Evolutionary conservation across 495 filamentous ascomycete genomes (phyloP), one percentile per base, ranked within the genome.

Genomic region (Usnea hakonensis): DNA sequence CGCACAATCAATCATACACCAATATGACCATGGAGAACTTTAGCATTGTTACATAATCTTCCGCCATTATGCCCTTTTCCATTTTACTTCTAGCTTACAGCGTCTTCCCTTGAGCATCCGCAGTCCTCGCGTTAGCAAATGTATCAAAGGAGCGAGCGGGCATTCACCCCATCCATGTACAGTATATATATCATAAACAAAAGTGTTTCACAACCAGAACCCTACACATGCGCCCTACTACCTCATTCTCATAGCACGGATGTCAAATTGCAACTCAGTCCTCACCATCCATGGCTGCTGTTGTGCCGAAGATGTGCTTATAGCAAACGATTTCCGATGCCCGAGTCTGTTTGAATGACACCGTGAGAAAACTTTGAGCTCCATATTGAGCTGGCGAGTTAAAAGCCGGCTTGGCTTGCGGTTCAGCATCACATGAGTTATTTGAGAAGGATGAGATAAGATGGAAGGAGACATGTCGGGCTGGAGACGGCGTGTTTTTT

Each of bases 191-290:
- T 10, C 8, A 59, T 23, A 11, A 11, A 23, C 23, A 2, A 40
- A 28, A n/a, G n/a, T n/a, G 28, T 0, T 41, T 23, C 33, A 30
- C 1, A 30, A 26, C 19, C 13, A 35, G 5, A 28, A 26, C 32
- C 5, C 16, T 36, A 10, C 33, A 5, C 21, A n/a, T 17, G 32
- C 28, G n/a, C 16, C 53, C 36, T 4, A 23, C 19, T 8, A 14
- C 19, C 33, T 5, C 26, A 8, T 5, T 26, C 36, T 28, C 4
- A 9, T 75, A 92, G 91, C 91, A 95, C 90, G 86, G 89, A 95
- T 96, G 91, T 95, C 91, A 96, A 95, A 95, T 95, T 96, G 85
- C 91, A 90, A 90, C 87, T 80, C 83, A 81, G 86, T 79, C 80
- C n/a, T n/a, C 62, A 53, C 43, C 44, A 48, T 36, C 78, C 74